A percentile compares a stretch with the other conserved stretches of the same genome.
Evolutionary conservation across 1,284 basidiomycete species (phyloP).

Genomic region (Neonothopanus nambi): DNA sequence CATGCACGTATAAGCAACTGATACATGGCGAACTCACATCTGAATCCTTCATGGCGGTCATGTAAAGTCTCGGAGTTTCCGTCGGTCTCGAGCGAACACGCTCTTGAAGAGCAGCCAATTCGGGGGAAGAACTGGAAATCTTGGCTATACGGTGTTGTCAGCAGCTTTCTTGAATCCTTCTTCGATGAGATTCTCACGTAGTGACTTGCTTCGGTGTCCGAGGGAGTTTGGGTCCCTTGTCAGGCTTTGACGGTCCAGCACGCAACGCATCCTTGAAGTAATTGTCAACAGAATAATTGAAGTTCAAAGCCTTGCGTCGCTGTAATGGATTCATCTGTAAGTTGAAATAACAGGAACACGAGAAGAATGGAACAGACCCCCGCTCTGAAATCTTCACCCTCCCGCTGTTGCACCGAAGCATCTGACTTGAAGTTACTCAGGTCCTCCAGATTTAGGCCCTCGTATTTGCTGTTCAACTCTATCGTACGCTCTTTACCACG

Average conservation of each 20-base stretch:
- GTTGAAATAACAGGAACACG: background rate
- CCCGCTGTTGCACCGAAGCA: slow-evolving; percentile 89
- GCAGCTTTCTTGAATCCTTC: too few species aligned
- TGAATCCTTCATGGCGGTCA: too few species aligned
- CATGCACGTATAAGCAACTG: too few species aligned
- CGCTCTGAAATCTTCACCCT: slow-evolving; percentile 90
- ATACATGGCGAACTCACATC: too few species aligned
- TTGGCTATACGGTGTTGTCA: too few species aligned
- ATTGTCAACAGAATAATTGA: slow-evolving; percentile 91
- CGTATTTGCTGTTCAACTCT: slow-evolving; percentile 91
- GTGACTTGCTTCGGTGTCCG: slow-evolving; percentile 89
- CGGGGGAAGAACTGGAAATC: slow-evolving; percentile 98
- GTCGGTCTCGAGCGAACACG: too few species aligned
- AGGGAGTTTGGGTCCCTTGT: slow-evolving; percentile 84
- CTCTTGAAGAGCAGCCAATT: slow-evolving; percentile 84
- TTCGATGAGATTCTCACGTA: slow-evolving; percentile 50
- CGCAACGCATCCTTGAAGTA: slow-evolving; percentile 95
- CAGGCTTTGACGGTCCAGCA: slow-evolving; percentile 74
- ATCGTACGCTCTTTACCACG: slow-evolving; percentile 91
- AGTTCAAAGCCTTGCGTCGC: slow-evolving; percentile 70
- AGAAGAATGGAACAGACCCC: slow-evolving; percentile 47
- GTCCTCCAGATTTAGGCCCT: slow-evolving; percentile 91
- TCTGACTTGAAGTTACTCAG: slow-evolving; percentile 97
- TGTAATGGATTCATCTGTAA: slow-evolving; percentile 11
- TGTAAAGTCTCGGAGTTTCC: too few species aligned